Evolutionary conservation across 306 rosid genomes (phyloP).

Genomic region (Pyrus communis): DNA sequence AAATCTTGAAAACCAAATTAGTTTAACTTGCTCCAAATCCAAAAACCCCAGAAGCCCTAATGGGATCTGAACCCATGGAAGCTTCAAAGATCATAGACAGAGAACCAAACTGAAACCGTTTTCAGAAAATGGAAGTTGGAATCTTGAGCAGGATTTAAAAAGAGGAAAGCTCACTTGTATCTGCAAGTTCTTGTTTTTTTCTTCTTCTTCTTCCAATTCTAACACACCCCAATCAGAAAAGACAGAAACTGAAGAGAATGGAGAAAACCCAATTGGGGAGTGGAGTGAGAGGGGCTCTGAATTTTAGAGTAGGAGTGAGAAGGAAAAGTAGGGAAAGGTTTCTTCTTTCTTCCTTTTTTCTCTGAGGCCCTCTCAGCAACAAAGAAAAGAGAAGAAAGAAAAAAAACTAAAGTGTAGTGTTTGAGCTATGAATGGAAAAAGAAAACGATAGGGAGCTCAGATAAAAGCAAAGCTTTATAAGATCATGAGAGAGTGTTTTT

Average conservation of each 20-base stretch:
- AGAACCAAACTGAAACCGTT: not conserved
- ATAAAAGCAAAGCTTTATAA: conserved; percentile 42
- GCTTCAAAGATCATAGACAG: conserved; percentile 6
- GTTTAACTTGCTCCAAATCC: not conserved
- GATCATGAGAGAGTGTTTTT: not conserved
- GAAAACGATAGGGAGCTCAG: conserved; percentile 11
- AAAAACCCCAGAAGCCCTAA: not conserved
- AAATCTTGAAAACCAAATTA: conserved; percentile 24
- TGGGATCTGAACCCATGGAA: conserved; percentile 14
- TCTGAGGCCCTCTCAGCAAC: conserved; percentile 28
- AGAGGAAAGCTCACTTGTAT: conserved; percentile 3
- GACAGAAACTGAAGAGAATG: conserved; percentile 4
- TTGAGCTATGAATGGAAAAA: conserved; percentile 22
- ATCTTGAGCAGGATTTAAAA: not conserved
- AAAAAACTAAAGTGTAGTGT: not conserved
- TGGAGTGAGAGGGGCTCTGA: conserved; percentile 19
- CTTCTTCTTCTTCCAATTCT: not conserved
- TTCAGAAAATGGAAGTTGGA: not conserved
- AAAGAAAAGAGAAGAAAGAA: conserved; percentile 24
- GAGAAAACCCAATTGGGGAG: conserved; percentile 25
- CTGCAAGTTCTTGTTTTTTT: conserved; percentile 19
- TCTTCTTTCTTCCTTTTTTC: conserved; percentile 26
- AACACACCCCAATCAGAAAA: conserved; percentile 36
- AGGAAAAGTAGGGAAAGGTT: conserved; percentile 20
- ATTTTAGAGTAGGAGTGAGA: conserved; percentile 15